phyloP scores from a whole-genome alignment of 2,329 filamentous ascomycete species.

The Sporothrix brunneoviolacea region DNA sequence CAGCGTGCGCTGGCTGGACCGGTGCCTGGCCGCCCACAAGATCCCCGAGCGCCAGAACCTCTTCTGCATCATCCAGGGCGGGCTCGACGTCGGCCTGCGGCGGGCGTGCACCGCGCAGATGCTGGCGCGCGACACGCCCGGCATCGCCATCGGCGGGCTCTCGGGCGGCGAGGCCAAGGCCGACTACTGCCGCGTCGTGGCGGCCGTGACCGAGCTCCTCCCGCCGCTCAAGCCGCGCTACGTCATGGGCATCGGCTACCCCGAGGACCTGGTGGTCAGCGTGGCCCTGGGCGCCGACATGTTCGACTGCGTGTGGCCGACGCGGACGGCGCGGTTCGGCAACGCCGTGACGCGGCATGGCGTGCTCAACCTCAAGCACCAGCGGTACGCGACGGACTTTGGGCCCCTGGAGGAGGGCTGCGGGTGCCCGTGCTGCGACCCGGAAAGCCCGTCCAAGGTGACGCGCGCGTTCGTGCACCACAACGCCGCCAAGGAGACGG shows the following conservation, averaged over 20 bases:
- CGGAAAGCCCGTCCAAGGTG: too few species aligned
- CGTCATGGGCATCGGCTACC: constrained; percentile 98
- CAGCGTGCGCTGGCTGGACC: constrained; percentile 90
- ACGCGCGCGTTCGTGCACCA: constrained; percentile 89
- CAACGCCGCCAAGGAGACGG: constrained; percentile 88
- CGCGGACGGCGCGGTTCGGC: constrained; percentile 88
- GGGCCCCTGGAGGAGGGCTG: constrained; percentile 77
- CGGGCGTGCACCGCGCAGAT: constrained; percentile 81
- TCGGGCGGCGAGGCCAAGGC: constrained; percentile 92
- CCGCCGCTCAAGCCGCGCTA: constrained; percentile 94
- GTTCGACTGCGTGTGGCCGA: constrained; percentile 99
- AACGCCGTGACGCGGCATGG: constrained; percentile 81
- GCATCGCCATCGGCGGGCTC: constrained; percentile 91
- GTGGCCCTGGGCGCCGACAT: constrained; percentile 94
- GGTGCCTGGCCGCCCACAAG: constrained; percentile 84
- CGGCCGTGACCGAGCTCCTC: constrained; percentile 74
- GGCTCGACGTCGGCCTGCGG: constrained; percentile 80
- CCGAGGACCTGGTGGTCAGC: constrained; percentile 89
- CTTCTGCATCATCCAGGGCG: constrained; percentile 98
- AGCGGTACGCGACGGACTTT: constrained; percentile 72
- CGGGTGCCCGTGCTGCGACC: constrained; percentile 69
- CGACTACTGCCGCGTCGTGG: constrained; percentile 85
- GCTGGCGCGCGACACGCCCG: constrained; percentile 84
- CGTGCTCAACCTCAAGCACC: constrained; percentile 76
- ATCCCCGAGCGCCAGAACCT: constrained; percentile 81